Conservation (phyloP, 768 basidiomycete genomes). For the Austroboletus festivus region DNA sequence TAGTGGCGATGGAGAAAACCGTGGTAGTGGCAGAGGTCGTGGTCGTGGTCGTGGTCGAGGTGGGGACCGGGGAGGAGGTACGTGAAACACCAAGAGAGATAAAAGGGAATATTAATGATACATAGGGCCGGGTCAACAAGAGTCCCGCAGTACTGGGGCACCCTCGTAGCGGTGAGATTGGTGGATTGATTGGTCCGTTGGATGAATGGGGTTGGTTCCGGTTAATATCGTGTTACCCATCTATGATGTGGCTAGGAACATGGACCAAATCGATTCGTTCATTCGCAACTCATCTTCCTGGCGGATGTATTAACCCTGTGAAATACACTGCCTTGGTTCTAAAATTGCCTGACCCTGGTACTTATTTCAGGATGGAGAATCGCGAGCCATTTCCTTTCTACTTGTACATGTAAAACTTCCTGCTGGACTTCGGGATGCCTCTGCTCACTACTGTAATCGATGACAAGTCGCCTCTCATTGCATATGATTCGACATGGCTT, state of each 20-base stretch:
- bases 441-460: constrained; percentile 23
- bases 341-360: background rate
- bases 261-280: no score
- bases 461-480: constrained; percentile 33
- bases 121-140: constrained; percentile 22
- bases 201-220: background rate
- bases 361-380: no score
- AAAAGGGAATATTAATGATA: background rate
- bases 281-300: no score
- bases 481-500: constrained; percentile 23
- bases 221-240: background rate
- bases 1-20: constrained; percentile 40
- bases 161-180: constrained; percentile 11
- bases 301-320: background rate
- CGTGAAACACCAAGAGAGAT: constrained; percentile 9
- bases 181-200: background rate
- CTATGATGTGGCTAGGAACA: background rate
- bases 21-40: constrained; percentile 40
- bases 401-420: background rate
- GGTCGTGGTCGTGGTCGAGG: constrained; percentile 45
- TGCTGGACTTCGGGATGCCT: constrained; percentile 16
- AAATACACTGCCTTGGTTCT: background rate
- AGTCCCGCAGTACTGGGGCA: constrained; percentile 15
- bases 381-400: background rate
- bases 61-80: constrained; percentile 41